Conservation (phyloP, 1,139 yeast genomes). For the Yamadazyma oceani region DNA sequence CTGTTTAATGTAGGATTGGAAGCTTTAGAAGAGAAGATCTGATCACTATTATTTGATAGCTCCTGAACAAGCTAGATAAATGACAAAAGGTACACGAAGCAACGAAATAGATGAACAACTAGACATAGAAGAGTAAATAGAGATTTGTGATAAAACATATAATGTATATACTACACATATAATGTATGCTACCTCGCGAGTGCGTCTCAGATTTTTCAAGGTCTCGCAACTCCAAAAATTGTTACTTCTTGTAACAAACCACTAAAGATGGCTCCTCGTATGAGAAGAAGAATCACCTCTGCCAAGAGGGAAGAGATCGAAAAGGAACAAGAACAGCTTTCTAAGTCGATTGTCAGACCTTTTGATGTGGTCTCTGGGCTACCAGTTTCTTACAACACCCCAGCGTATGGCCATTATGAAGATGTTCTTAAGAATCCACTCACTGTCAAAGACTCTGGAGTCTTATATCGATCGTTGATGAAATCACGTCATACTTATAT, state of each 20-base stretch:
- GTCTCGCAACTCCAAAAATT: not conserved
- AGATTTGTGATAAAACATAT: not conserved
- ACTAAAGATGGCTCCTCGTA: constrained; percentile 40
- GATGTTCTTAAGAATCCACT: constrained; percentile 63
- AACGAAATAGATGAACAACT: no score
- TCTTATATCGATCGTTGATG: constrained; percentile 67
- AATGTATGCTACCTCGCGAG: no score
- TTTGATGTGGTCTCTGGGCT: constrained; percentile 66
- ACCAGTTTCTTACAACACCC: constrained; percentile 65
- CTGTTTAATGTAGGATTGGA: constrained; percentile 44
- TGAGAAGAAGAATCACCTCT: constrained; percentile 47
- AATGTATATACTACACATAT: no score
- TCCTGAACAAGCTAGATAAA: no score
- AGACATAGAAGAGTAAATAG: not conserved
- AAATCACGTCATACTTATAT: constrained; percentile 76
- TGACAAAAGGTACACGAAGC: no score
- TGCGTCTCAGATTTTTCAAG: no score
- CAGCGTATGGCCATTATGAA: constrained; percentile 55
- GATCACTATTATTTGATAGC: no score
- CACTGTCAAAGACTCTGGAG: constrained; percentile 71
- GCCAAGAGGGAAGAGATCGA: constrained; percentile 51
- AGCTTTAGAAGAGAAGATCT: constrained; percentile 34
- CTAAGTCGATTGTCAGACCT: constrained; percentile 53
- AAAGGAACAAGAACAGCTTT: constrained; percentile 43
- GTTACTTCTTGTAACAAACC: no score